Conservation (phyloP, 148 eudicot species). For the Linanthus parryae region DNA sequence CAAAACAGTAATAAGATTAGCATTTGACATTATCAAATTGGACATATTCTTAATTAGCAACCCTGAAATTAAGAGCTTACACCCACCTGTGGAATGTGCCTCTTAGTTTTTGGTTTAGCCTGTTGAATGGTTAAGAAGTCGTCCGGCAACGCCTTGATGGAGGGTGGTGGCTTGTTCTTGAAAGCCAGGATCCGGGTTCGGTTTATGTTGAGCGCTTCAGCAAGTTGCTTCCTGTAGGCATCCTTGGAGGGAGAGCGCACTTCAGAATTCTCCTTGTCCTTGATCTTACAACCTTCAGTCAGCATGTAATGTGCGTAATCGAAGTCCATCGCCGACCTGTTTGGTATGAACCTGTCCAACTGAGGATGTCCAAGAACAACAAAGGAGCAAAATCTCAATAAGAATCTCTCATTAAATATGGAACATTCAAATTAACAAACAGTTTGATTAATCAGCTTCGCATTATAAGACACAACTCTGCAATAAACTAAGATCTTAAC, state of each 20-base stretch:
- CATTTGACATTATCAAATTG: too few relatives aligned
- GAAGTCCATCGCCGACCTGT: slow-evolving; percentile 85
- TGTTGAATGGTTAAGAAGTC: slow-evolving; percentile 38
- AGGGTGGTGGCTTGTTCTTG: slow-evolving; percentile 80
- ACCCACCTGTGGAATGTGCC: slow-evolving; percentile 77
- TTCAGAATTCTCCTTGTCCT: slow-evolving; percentile 67
- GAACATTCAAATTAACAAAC: background rate
- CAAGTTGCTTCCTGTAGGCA: slow-evolving; percentile 70
- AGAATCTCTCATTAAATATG: background rate
- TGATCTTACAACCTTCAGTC: slow-evolving; percentile 66
- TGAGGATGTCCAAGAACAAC: slow-evolving; percentile 9
- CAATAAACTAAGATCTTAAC: too few relatives aligned
- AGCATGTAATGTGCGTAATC: slow-evolving; percentile 81
- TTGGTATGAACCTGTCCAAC: slow-evolving; percentile 91
- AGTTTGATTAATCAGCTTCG: background rate
- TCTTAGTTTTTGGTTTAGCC: slow-evolving; percentile 55
- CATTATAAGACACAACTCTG: background rate
- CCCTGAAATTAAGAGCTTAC: background rate
- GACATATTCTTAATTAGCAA: background rate
- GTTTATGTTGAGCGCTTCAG: slow-evolving; percentile 80
- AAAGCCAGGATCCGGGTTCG: slow-evolving; percentile 76
- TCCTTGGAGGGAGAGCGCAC: slow-evolving; percentile 64
- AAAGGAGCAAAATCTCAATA: background rate
- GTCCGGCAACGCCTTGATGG: slow-evolving; percentile 44
- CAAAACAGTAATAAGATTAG: background rate